Percentiles rank a stretch among this genome's conserved stretches.
Evolutionary conservation across 1,284 basidiomycete genomes (phyloP).

Genomic region (Tranzscheliella williamsii): DNA sequence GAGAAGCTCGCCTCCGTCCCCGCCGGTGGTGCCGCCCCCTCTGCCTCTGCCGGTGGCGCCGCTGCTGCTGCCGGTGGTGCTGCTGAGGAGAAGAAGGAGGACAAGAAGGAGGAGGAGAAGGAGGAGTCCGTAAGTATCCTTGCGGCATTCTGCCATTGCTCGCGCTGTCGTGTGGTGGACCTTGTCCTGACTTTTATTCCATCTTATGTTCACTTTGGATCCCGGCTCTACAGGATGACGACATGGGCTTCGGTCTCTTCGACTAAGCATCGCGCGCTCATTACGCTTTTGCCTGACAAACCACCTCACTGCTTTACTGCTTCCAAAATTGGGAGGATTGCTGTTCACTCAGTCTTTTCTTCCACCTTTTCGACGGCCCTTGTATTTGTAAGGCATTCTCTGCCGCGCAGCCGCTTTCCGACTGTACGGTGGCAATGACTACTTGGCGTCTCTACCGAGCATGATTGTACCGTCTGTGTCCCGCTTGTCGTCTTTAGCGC

Average conservation of each 20-base stretch:
- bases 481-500: too few species aligned
- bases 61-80: constrained; percentile 70
- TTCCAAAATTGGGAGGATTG: constrained; percentile 3
- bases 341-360: constrained; percentile 2
- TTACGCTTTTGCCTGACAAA: neutral
- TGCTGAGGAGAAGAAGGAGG: constrained; percentile 69
- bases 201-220: neutral
- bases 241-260: constrained; percentile 61
- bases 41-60: constrained; percentile 65
- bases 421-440: constrained; percentile 3
- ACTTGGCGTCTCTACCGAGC: constrained; percentile 1
- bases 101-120: constrained; percentile 61
- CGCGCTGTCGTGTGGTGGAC: neutral
- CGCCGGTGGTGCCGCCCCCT: constrained; percentile 60
- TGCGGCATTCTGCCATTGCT: neutral
- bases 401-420: neutral
- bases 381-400: constrained; percentile 3
- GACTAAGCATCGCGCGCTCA: constrained; percentile 42
- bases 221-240: constrained; percentile 28
- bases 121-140: constrained; percentile 49
- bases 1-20: constrained; percentile 89
- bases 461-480: too few species aligned
- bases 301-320: neutral
- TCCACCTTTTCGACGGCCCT: constrained; percentile 1
- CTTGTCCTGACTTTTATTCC: neutral